Evolutionary conservation across 2,329 filamentous ascomycete genomes (phyloP).

Genomic region (Aureobasidium sp.): DNA sequence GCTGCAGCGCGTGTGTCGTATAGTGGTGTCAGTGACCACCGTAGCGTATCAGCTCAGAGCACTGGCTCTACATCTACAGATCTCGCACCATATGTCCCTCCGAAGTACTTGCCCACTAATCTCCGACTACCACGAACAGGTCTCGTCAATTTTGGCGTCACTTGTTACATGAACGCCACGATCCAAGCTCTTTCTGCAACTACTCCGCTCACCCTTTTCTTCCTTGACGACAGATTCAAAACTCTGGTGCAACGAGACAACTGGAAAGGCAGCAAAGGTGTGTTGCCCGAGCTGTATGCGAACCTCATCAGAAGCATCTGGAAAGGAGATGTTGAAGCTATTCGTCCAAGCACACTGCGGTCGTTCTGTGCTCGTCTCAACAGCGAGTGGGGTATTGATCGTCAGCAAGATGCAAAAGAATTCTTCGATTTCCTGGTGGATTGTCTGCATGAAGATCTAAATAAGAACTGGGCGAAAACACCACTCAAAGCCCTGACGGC

Average conservation of each 20-base stretch:
- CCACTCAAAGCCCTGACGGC: conserved; percentile 51
- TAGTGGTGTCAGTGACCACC: conserved; percentile 62
- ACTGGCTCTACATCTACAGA: conserved; percentile 24
- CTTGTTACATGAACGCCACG: conserved; percentile 89
- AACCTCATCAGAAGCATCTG: conserved; percentile 53
- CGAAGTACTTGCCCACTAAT: conserved; percentile 34
- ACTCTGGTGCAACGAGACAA: conserved; percentile 49
- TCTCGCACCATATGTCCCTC: conserved; percentile 36
- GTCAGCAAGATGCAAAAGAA: conserved; percentile 87
- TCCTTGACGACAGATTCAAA: conserved; percentile 52
- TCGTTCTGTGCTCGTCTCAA: conserved; percentile 57
- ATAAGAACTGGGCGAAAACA: conserved; percentile 52
- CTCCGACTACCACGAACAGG: conserved; percentile 56
- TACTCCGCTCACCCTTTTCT: conserved; percentile 52
- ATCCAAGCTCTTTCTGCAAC: conserved; percentile 77
- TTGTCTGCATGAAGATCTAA: conserved; percentile 79
- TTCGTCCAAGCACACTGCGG: conserved; percentile 39
- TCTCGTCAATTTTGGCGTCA: conserved; percentile 69
- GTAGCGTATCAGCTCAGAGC: conserved; percentile 26
- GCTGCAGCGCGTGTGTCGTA: conserved; percentile 59
- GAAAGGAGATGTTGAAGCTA: conserved; percentile 46
- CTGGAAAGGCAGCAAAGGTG: conserved; percentile 58
- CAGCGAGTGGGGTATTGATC: conserved; percentile 59
- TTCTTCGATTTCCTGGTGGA: conserved; percentile 78
- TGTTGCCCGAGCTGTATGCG: conserved; percentile 53